Conservation (phyloP, 1,284 basidiomycete species). For the Cutaneotrichosporon dermatis region DNA sequence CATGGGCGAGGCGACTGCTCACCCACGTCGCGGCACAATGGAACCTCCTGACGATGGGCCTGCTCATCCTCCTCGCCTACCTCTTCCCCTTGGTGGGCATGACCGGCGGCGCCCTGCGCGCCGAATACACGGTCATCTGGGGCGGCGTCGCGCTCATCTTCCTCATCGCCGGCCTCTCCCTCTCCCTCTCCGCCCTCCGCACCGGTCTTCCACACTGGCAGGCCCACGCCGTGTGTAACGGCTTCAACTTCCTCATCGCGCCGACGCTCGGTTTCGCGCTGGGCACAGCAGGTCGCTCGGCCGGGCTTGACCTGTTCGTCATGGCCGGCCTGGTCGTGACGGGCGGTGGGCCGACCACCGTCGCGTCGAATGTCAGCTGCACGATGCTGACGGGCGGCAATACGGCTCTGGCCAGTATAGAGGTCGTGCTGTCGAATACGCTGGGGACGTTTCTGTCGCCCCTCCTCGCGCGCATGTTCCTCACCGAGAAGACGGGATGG, state of each 20-base stretch:
- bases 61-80: conserved; percentile 28
- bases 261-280: conserved; percentile 27
- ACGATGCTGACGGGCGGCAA: conserved; percentile 40
- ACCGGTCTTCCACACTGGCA: conserved; percentile 18
- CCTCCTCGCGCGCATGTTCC: conserved; percentile 14
- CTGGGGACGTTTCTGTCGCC: conserved; percentile 29
- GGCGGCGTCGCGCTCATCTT: conserved; percentile 45
- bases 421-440: conserved; percentile 32
- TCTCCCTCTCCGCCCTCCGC: conserved; percentile 33
- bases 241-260: conserved; percentile 20
- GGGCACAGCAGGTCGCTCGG: conserved; percentile 27
- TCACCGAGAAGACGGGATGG: not conserved
- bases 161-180: conserved; percentile 37
- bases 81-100: conserved; percentile 30
- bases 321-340: conserved; percentile 17
- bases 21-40: conserved; percentile 15
- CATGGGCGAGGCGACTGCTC: not conserved
- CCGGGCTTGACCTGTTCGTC: conserved; percentile 18
- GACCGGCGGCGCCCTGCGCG: conserved; percentile 24
- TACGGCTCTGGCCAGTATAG: conserved; percentile 33
- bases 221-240: conserved; percentile 36
- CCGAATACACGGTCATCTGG: conserved; percentile 32
- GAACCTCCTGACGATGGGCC: conserved; percentile 26
- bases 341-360: conserved; percentile 33
- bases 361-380: conserved; percentile 42